Evolutionary conservation across 305 asterid genomes (phyloP).

Genomic region (Salvia sclarea): DNA sequence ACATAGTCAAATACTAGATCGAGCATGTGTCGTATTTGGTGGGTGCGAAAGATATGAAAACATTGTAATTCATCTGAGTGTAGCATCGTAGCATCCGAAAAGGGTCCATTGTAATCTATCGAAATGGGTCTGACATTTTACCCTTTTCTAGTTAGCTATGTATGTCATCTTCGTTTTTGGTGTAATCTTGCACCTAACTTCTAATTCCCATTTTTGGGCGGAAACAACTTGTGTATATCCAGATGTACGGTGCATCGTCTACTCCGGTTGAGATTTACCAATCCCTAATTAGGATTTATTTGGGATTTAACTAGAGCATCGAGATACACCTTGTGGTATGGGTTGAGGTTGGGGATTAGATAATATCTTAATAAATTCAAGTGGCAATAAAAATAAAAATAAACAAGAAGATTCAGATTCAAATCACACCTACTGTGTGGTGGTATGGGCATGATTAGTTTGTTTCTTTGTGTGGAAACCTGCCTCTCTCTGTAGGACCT

Average conservation of each 20-base stretch:
- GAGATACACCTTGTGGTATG: too few relatives aligned
- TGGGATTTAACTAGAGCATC: too few relatives aligned
- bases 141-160: neutral
- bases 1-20: too few relatives aligned
- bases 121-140: neutral
- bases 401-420: neutral
- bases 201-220: neutral
- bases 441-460: neutral
- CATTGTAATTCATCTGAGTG: too few relatives aligned
- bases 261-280: too few relatives aligned
- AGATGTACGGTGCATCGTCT: too few relatives aligned
- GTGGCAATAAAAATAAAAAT: neutral
- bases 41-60: too few relatives aligned
- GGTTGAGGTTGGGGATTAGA: neutral
- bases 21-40: too few relatives aligned
- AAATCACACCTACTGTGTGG: neutral
- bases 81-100: neutral
- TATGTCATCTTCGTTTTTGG: neutral
- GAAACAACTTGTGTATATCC: too few relatives aligned
- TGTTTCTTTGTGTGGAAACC: neutral
- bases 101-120: neutral
- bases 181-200: neutral
- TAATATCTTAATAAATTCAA: neutral
- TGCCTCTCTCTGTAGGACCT: constrained; percentile 9
- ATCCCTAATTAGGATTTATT: too few relatives aligned